phyloP scores from a whole-genome alignment of 345 rosid genomes.

The Populus simonii region DNA sequence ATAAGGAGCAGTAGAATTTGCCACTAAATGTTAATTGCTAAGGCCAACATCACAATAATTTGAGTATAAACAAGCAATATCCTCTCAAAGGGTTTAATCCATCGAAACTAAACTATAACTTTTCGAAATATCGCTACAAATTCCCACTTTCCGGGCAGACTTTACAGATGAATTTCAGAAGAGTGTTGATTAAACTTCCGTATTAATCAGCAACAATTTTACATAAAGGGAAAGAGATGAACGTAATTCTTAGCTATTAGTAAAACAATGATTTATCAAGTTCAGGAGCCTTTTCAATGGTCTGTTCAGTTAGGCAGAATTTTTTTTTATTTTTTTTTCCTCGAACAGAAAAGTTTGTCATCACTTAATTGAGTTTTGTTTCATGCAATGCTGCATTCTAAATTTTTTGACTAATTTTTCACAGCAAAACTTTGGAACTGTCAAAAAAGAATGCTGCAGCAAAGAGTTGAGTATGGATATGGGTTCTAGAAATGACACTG shows the following conservation, averaged over 20 bases:
- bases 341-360: neutral
- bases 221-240: neutral
- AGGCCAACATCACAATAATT: neutral
- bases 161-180: neutral
- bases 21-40: neutral
- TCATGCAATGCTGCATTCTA: neutral
- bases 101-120: neutral
- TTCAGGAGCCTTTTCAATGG: neutral
- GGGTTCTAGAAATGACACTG: slow-evolving; percentile 43
- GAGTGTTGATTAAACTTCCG: neutral
- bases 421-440: neutral
- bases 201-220: neutral
- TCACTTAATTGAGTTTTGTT: neutral
- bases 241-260: neutral
- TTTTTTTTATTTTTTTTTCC: neutral
- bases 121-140: no score
- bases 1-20: neutral
- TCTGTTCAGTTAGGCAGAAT: neutral
- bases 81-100: neutral
- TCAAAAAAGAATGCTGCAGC: neutral
- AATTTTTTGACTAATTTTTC: neutral
- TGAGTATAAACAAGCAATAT: neutral
- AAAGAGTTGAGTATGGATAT: slow-evolving; percentile 14
- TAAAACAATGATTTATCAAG: neutral
- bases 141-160: neutral